Conservation (phyloP, 257 asterid species). For the Euphrasia confusa region DNA sequence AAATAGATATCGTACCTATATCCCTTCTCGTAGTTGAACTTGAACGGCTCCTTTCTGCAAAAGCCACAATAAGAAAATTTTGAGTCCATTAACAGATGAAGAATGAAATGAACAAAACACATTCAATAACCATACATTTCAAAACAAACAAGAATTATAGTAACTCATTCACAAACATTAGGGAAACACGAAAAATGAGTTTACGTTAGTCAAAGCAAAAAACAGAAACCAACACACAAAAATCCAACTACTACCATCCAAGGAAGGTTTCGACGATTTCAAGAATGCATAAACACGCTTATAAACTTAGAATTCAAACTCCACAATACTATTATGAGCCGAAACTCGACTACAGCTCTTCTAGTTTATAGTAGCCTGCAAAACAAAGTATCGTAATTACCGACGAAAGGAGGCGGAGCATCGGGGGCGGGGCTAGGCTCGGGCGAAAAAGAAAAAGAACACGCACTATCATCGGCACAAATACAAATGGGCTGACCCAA, state of each 20-base stretch:
- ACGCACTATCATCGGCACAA: constrained; percentile 39
- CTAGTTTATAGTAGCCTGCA: neutral
- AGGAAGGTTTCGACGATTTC: neutral
- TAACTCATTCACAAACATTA: neutral
- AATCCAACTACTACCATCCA: neutral
- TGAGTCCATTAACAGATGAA: constrained; percentile 18
- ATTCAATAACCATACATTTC: neutral
- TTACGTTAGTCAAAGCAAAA: neutral
- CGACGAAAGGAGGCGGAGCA: constrained; percentile 19
- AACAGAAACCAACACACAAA: neutral
- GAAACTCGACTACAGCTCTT: constrained; percentile 1
- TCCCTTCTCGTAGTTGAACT: constrained; percentile 11
- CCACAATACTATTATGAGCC: too few species aligned
- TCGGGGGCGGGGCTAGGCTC: constrained; percentile 14
- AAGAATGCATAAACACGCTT: constrained; percentile 9
- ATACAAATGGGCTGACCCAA: constrained; percentile 42
- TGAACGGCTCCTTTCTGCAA: constrained; percentile 25
- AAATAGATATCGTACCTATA: constrained; percentile 34
- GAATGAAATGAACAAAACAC: constrained; percentile 5
- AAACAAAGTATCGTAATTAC: constrained; percentile 18
- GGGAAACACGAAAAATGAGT: neutral
- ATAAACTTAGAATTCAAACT: neutral
- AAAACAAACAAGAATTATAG: neutral
- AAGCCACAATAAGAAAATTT: constrained; percentile 15
- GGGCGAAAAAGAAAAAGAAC: constrained; percentile 25